Base-by-base conservation (phyloP, 345 rosid genomes). In the Linum usitatissimum region DNA sequence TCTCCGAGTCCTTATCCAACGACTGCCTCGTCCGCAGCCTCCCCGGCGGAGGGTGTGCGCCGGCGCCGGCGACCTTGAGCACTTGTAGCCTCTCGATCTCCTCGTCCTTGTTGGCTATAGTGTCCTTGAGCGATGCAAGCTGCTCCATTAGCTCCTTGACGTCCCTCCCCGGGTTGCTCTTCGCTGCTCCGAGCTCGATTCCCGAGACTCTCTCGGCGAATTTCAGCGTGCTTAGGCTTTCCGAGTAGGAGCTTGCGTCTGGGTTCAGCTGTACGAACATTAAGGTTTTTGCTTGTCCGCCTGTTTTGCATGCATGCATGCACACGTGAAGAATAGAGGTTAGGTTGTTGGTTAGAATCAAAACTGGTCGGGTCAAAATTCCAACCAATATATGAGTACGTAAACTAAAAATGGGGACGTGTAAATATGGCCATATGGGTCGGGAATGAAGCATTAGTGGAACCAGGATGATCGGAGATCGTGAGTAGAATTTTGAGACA, bases 181-280 rank as follows among this genome's bases (percentile, higher is more conserved):
- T 94, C 63, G 97, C 99, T 21, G 99, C 92, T 23, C 99, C 99
- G 6, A 94, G 82, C 80, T 94, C 99, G 30, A 94, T 84, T 18
- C 99, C 97, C 14, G 97, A 83, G 59, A 88, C 99, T 71, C 97
- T 78, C 70, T 94, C 97, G 9, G 99, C 99, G 51, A 94, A 94
- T 79, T 94, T 94, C 78, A 90, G 74, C 10, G 97, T 94, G 65
- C 99, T 86, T 74, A 80, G 64, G 30, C 79, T 81, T 79, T 93
- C 99, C 18, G 83, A 77, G 71, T 78, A 86, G n/a, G 99, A 90
- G 34, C 1, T 72, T 57, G 18, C 69, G 17, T 94, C 99, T 13
- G 99, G 97, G 70, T 90, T 94, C 63, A 94, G 92, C 79, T 94
- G 99, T 70, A 94, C 96, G 65, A 94, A 83, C 99, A 94, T 94